Evolutionary conservation across 2,329 filamentous ascomycete species (phyloP), one percentile per base, ranked within the genome.

Genomic region (Ophiostoma pallidulum): DNA sequence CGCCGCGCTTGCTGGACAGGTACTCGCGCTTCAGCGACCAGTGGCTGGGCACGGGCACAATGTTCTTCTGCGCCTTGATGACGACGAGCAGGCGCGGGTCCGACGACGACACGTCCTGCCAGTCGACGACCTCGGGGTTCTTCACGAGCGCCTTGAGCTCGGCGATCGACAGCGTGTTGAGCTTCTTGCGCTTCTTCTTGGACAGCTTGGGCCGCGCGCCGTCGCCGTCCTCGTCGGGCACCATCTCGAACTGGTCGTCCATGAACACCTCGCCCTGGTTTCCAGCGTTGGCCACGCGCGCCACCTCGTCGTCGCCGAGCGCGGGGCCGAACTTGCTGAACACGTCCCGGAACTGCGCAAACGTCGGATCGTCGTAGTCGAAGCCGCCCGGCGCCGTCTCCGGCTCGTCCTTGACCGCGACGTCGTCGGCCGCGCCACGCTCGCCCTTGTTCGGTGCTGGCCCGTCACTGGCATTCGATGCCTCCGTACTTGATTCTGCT

Each of bases 1-100:
- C 87, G 67, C 92, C 92, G 51, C 92, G 79, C 67, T 98, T 98
- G 38, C 90, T 96, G 1, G 91, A 97, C 3, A 98, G 73, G 61
- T 98, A 98, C 64, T 98, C 92, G 56, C 92, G 81, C 71, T 98
- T 98, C 48, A 98, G 71, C 0, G 87, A 89, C 92, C 92, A 98
- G 63, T 98, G 92, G 4, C 76, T 74, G 2, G 92, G 92, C 1
- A 98, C 92, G 1, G 92, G 92, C 1, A 98, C 90, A 22, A 96
- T 86, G 62, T 98, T 98, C 56, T 90, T 82, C 62, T 94, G 86
- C 3, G 87, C 84, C 66, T 97, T 98, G 71, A 98, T 90, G 60
- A 94, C 86, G 22, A 97, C 87, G 10, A 98, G 77, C 37, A 97
- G 71, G 48, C 84, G 79, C 13, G 92, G 92, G 62, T 98, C 90